These are phyloP conservation scores for Clarireedia sp. DNA, from an alignment of 2,329 filamentous ascomycete species.

Conservation along the genomic window DNA sequence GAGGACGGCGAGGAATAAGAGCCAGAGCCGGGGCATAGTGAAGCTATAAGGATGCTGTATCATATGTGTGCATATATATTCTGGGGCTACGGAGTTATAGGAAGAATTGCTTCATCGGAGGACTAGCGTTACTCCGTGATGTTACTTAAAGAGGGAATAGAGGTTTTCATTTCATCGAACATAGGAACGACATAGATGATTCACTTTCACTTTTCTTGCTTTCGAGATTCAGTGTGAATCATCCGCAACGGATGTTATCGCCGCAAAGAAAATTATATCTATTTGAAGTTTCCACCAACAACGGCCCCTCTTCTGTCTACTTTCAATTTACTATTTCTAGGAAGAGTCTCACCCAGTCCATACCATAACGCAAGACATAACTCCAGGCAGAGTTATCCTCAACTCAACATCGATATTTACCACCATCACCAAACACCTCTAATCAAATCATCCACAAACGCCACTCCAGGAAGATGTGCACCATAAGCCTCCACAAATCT, in stretches of 20 bases:
- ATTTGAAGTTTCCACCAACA: too few species aligned
- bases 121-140: conserved; percentile 2
- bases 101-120: background rate
- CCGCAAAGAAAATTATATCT: background rate
- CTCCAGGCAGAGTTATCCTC: too few species aligned
- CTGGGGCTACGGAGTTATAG: background rate
- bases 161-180: background rate
- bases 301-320: too few species aligned
- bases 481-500: background rate
- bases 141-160: background rate
- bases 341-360: too few species aligned
- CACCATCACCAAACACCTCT: too few species aligned
- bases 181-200: background rate
- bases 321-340: too few species aligned
- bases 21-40: background rate
- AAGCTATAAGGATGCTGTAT: background rate
- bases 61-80: conserved; percentile 6
- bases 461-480: background rate
- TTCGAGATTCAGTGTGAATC: background rate
- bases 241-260: background rate
- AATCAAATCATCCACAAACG: background rate
- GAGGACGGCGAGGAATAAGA: conserved; percentile 2
- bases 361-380: too few species aligned
- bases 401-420: too few species aligned
- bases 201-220: background rate